Percentiles rank a stretch among this genome's conserved stretches.
Evolutionary conservation across 345 rosid genomes (phyloP).

Genomic region (Dipteronia sinensis): DNA sequence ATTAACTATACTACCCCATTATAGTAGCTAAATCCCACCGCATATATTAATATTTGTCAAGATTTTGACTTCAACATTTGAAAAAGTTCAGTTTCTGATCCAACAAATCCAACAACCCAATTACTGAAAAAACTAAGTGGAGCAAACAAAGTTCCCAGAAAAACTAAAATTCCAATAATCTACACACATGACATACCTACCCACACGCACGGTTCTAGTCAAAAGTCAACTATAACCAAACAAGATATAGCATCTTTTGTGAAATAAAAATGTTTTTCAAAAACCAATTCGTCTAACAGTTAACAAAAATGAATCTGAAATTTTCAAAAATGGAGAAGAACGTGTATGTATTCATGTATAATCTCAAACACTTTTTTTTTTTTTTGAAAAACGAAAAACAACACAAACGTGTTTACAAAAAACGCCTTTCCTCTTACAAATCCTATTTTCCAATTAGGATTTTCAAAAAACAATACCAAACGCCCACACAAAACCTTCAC

Average conservation of each 20-base stretch:
- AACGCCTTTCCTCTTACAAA: no score
- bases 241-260: no score
- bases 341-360: background rate
- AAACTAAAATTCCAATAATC: background rate
- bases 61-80: background rate
- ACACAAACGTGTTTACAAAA: background rate
- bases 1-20: background rate
- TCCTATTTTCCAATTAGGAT: no score
- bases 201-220: no score
- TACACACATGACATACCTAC: background rate
- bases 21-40: background rate
- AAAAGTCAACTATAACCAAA: no score
- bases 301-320: background rate
- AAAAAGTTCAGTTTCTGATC: background rate
- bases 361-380: background rate
- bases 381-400: no score
- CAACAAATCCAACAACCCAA: background rate
- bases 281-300: background rate
- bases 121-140: background rate
- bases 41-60: background rate
- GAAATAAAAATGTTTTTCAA: background rate
- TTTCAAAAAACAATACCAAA: no score
- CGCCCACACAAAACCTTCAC: no score
- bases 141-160: background rate
- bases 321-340: background rate